Conservation (phyloP, 139 green algal species). For the Chlorella sp. region DNA sequence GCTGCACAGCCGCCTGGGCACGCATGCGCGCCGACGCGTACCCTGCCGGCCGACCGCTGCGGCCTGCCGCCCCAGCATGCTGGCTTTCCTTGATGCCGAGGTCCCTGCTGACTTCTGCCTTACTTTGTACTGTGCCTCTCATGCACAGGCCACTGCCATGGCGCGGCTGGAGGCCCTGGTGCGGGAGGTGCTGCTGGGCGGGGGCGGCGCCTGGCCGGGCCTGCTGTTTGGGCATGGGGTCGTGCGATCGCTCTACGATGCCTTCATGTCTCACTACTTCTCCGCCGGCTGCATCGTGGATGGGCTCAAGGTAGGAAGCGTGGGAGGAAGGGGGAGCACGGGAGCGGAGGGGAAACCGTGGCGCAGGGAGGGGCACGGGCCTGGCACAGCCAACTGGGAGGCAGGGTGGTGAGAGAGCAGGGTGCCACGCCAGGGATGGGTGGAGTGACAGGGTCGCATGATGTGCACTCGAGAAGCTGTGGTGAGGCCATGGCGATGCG, state of each 20-base stretch:
- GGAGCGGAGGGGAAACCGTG: neutral
- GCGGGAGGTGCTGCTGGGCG: constrained; percentile 38
- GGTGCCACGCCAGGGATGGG: too few relatives aligned
- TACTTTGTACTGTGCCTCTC: too few relatives aligned
- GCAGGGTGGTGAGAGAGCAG: neutral
- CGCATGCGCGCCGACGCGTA: too few relatives aligned
- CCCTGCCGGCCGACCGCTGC: too few relatives aligned
- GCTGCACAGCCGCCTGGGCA: too few relatives aligned
- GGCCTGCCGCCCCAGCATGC: too few relatives aligned
- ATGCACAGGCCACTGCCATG: constrained; percentile 30
- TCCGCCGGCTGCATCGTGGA: constrained; percentile 18
- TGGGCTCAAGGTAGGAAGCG: constrained; percentile 21
- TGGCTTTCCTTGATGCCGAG: too few relatives aligned
- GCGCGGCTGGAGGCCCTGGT: constrained; percentile 40
- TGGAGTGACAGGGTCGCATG: neutral
- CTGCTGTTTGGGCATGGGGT: constrained; percentile 42
- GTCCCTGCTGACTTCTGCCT: too few relatives aligned
- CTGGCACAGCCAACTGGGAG: neutral
- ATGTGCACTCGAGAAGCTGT: neutral
- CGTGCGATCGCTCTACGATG: constrained; percentile 7
- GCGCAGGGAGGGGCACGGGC: neutral
- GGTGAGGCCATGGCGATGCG: too few relatives aligned
- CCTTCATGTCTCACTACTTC: constrained; percentile 42
- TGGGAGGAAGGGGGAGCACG: neutral
- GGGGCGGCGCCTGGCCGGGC: constrained; percentile 25